Evolutionary conservation across 1,139 yeast species (phyloP).

Genomic region (Wickerhamomyces sp.): DNA sequence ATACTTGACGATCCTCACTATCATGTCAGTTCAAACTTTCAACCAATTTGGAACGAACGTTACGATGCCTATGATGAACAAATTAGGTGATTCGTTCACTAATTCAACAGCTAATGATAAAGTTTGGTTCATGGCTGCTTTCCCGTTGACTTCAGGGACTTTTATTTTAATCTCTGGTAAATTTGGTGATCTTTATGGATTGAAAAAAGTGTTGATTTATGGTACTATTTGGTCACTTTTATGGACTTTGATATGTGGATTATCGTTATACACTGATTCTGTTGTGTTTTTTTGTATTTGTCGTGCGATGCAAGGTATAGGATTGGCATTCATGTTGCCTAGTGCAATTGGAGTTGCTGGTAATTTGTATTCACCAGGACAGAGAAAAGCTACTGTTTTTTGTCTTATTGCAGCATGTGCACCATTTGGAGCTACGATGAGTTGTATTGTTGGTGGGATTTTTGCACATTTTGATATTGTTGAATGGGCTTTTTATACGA

Average conservation of each 20-base stretch:
- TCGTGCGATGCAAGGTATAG: constrained; percentile 52
- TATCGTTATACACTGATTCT: constrained; percentile 38
- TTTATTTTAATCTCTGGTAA: constrained; percentile 47
- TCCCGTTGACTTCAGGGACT: constrained; percentile 51
- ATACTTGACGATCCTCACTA: constrained; percentile 27
- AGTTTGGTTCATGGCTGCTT: constrained; percentile 56
- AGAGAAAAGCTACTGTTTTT: constrained; percentile 45
- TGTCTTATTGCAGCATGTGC: constrained; percentile 50
- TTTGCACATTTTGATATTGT: constrained; percentile 40
- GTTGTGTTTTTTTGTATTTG: constrained; percentile 44
- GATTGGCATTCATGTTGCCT: constrained; percentile 48
- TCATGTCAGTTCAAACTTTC: constrained; percentile 34
- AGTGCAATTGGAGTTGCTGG: constrained; percentile 50
- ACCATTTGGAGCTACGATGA: constrained; percentile 49
- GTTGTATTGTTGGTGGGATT: constrained; percentile 44
- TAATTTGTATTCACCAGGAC: constrained; percentile 39
- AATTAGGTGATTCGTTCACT: constrained; percentile 22
- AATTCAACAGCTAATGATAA: constrained; percentile 24
- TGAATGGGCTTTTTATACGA: constrained; percentile 50
- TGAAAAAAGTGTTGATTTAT: constrained; percentile 35
- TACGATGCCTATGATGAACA: constrained; percentile 29
- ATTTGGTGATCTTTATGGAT: constrained; percentile 50
- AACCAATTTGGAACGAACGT: constrained; percentile 30
- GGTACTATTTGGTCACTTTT: constrained; percentile 42
- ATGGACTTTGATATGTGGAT: constrained; percentile 45